Conservation (phyloP, 1,139 yeast species). For the Kodamaea sp. region DNA sequence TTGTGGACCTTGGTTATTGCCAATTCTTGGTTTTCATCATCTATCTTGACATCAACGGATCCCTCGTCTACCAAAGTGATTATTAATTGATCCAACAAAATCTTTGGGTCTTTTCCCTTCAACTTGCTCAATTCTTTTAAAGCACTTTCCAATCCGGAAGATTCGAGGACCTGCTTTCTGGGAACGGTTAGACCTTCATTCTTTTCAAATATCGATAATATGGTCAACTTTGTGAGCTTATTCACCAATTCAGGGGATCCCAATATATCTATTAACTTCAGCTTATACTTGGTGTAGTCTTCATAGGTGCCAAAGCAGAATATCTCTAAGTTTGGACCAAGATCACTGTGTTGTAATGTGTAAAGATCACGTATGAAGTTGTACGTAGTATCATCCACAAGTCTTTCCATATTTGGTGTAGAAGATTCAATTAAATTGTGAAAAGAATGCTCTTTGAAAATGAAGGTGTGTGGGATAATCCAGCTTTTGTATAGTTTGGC, state of each 20-base stretch:
- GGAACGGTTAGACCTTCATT: constrained; percentile 24
- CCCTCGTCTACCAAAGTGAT: constrained; percentile 28
- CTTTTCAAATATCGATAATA: constrained; percentile 26
- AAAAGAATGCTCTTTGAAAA: too few species aligned
- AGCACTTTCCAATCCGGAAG: constrained; percentile 24
- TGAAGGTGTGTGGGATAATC: too few species aligned
- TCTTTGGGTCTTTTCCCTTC: constrained; percentile 4
- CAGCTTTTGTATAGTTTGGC: too few species aligned
- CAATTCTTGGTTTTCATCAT: constrained; percentile 24
- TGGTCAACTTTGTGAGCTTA: constrained; percentile 32
- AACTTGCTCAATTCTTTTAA: constrained; percentile 5
- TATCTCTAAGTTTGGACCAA: constrained; percentile 29
- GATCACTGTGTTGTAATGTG: constrained; percentile 2
- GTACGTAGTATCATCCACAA: constrained; percentile 9
- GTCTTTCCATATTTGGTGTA: constrained; percentile 3
- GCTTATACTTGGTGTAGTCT: constrained; percentile 25
- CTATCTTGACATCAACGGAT: constrained; percentile 28
- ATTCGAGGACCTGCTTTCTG: constrained; percentile 15
- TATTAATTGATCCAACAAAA: constrained; percentile 20
- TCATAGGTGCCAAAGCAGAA: constrained; percentile 39
- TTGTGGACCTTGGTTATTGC: constrained; percentile 19
- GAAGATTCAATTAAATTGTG: too few species aligned
- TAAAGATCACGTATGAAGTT: constrained; percentile 11
- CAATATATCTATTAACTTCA: constrained; percentile 17
- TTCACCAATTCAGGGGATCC: constrained; percentile 9